Percentiles rank a stretch among this genome's conserved stretches.
Evolutionary conservation across 2,329 filamentous ascomycete species (phyloP).

Genomic region (Fusarium sp.): DNA sequence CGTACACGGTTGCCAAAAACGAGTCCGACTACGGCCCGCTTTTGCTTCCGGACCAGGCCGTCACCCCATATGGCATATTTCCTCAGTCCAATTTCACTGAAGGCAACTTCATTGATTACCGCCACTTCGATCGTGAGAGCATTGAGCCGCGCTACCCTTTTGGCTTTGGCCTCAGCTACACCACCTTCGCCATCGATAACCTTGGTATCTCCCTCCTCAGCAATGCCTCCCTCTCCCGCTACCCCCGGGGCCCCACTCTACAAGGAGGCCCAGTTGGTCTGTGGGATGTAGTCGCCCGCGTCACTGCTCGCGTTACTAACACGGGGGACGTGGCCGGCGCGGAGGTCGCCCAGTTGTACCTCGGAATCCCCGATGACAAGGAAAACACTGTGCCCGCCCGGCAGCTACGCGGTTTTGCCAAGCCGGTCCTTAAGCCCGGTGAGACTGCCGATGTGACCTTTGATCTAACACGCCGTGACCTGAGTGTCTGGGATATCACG

Average conservation of each 20-base stretch:
- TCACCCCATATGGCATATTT: too few relatives aligned
- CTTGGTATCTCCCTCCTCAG: too few relatives aligned
- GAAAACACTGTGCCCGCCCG: neutral
- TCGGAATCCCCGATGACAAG: neutral
- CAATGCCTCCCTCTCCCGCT: too few relatives aligned
- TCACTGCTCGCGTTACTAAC: slow-evolving; percentile 7
- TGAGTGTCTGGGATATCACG: slow-evolving; percentile 21
- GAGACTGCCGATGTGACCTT: neutral
- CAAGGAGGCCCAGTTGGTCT: neutral
- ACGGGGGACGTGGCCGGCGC: neutral
- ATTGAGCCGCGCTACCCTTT: too few relatives aligned
- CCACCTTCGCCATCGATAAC: too few relatives aligned
- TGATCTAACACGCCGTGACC: neutral
- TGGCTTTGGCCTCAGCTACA: too few relatives aligned
- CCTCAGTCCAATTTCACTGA: too few relatives aligned
- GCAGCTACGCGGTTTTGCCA: slow-evolving; percentile 23
- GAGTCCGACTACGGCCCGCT: slow-evolving; percentile 46
- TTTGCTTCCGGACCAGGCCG: too few relatives aligned
- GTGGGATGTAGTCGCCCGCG: slow-evolving; percentile 14
- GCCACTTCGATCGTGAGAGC: too few relatives aligned
- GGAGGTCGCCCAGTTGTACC: slow-evolving; percentile 21
- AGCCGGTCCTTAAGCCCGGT: neutral
- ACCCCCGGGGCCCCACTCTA: too few relatives aligned
- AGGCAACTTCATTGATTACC: too few relatives aligned
- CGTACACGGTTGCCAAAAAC: slow-evolving; percentile 73